Evolutionary conservation across 805 yeast species (phyloP).

Genomic region (Monosporozyma siamensis): DNA sequence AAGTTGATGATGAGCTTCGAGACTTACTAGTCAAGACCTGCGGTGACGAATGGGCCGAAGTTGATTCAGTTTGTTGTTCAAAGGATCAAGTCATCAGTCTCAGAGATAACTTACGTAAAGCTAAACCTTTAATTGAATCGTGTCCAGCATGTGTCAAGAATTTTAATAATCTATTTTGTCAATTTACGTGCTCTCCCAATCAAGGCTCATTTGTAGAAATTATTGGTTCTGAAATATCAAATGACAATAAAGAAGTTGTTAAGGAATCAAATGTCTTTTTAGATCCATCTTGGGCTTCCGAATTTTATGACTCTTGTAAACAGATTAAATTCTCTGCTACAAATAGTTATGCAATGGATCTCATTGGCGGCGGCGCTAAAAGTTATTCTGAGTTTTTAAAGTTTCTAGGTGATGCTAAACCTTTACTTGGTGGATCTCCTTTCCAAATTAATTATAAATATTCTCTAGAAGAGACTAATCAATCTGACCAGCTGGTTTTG

Average conservation of each 20-base stretch:
- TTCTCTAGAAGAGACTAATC: conserved; percentile 26
- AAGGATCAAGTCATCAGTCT: conserved; percentile 48
- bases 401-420: conserved; percentile 91
- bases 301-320: conserved; percentile 75
- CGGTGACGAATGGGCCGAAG: conserved; percentile 55
- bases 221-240: conserved; percentile 35
- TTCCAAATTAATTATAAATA: conserved; percentile 79
- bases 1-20: conserved; percentile 32
- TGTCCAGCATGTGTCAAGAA: conserved; percentile 91
- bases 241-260: conserved; percentile 48
- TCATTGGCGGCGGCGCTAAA: conserved; percentile 94
- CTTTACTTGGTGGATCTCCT: conserved; percentile 89
- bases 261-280: conserved; percentile 60
- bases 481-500: conserved; percentile 5
- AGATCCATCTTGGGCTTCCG: conserved; percentile 48
- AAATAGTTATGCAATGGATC: conserved; percentile 92
- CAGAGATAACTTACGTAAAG: conserved; percentile 55
- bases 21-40: conserved; percentile 49
- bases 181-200: conserved; percentile 81
- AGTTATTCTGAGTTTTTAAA: conserved; percentile 64
- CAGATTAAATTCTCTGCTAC: conserved; percentile 88
- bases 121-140: conserved; percentile 71
- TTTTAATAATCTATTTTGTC: conserved; percentile 75
- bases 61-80: conserved; percentile 59
- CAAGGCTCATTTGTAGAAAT: conserved; percentile 70